These are phyloP conservation scores for Alternaria brassicae DNA, from an alignment of 2,329 filamentous ascomycete species.

Conservation along the genomic window DNA sequence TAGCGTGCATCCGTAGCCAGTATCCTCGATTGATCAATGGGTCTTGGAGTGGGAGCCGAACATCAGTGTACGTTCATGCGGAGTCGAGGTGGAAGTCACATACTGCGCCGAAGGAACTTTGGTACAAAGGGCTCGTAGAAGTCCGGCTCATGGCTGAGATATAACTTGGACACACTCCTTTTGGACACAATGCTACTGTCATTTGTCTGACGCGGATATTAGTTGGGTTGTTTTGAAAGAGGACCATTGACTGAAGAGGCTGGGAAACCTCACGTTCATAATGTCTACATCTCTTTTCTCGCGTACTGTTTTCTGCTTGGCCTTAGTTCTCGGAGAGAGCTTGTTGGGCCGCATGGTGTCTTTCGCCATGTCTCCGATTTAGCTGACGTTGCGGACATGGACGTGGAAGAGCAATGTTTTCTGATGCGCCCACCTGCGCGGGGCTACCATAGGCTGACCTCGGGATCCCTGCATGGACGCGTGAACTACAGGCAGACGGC, in stretches of 20 bases:
- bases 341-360: conserved; percentile 19
- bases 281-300: conserved; percentile 60
- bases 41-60: conserved; percentile 42
- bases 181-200: conserved; percentile 93
- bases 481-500: conserved; percentile 17
- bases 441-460: conserved; percentile 28
- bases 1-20: conserved; percentile 81
- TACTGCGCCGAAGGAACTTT: conserved; percentile 75
- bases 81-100: background rate
- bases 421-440: conserved; percentile 30
- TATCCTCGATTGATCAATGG: conserved; percentile 91
- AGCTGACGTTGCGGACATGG: conserved; percentile 3
- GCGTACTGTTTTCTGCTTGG: conserved; percentile 28
- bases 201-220: conserved; percentile 69
- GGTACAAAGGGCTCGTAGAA: conserved; percentile 89
- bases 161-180: conserved; percentile 87
- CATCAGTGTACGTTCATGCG: conserved; percentile 3
- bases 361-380: conserved; percentile 18
- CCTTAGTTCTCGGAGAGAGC: conserved; percentile 16
- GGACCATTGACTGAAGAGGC: background rate
- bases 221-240: conserved; percentile 4
- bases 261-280: conserved; percentile 58
- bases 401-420: conserved; percentile 23
- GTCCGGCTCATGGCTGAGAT: conserved; percentile 77
- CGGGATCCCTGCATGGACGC: conserved; percentile 27